phyloP scores from a whole-genome alignment of 371 early-diverging fungal genomes.

The Mucor velutinosus region DNA sequence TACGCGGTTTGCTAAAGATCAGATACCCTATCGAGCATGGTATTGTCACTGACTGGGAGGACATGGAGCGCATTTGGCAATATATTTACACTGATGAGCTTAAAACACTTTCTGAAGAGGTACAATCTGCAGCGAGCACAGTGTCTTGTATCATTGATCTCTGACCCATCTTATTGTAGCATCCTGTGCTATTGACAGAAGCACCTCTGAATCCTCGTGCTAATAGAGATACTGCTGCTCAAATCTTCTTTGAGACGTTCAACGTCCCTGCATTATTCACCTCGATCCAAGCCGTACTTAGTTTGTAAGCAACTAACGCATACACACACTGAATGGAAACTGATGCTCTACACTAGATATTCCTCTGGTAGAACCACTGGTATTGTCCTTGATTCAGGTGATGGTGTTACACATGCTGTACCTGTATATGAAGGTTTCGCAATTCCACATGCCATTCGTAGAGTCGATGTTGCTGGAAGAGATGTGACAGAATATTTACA shows the following conservation, averaged over 20 bases:
- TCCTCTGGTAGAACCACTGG: slow-evolving; percentile 97
- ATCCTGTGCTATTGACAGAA: slow-evolving; percentile 95
- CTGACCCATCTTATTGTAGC: slow-evolving; percentile 47
- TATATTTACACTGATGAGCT: slow-evolving; percentile 93
- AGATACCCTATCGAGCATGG: slow-evolving; percentile 97
- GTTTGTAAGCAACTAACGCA: slow-evolving; percentile 59
- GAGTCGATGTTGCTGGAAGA: slow-evolving; percentile 92
- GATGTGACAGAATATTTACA: slow-evolving; percentile 92
- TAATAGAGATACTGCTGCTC: slow-evolving; percentile 91
- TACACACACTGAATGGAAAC: background rate
- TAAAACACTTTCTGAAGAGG: slow-evolving; percentile 92
- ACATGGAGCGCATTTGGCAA: slow-evolving; percentile 98
- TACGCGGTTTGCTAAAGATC: slow-evolving; percentile 89
- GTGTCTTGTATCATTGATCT: background rate
- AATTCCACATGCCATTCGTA: slow-evolving; percentile 88
- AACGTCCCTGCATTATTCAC: slow-evolving; percentile 94
- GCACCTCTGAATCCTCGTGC: slow-evolving; percentile 90
- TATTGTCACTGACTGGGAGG: slow-evolving; percentile 95
- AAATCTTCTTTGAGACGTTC: slow-evolving; percentile 97
- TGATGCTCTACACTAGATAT: slow-evolving; percentile 52
- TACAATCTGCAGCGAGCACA: slow-evolving; percentile 27
- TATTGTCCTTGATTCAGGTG: slow-evolving; percentile 86
- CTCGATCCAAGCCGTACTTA: slow-evolving; percentile 94
- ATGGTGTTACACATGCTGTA: slow-evolving; percentile 94
- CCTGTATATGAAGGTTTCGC: slow-evolving; percentile 98